These are phyloP conservation scores for Cryptococcus depauperatus DNA, from an alignment of 1,284 basidiomycete genomes.

Conservation along the genomic window DNA sequence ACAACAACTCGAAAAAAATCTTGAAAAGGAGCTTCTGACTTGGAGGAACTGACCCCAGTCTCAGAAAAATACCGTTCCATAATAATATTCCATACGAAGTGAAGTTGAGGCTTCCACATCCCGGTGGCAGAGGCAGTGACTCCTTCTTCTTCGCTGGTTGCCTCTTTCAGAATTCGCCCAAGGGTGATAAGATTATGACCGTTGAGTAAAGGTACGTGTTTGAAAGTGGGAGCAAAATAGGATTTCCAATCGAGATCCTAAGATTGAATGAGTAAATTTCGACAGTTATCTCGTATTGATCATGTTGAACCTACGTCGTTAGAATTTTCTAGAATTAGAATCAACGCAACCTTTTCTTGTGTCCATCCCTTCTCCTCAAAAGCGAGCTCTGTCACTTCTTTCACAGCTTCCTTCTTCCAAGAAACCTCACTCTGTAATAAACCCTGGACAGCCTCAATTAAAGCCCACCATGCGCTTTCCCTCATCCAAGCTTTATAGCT, in stretches of 20 bases:
- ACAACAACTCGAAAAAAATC: constrained; percentile 87
- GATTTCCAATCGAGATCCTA: constrained; percentile 59
- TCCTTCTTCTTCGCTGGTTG: constrained; percentile 36
- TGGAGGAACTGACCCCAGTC: constrained; percentile 40
- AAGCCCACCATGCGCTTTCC: constrained; percentile 84
- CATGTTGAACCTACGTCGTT: constrained; percentile 45
- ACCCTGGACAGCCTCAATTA: constrained; percentile 58
- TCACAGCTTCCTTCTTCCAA: constrained; percentile 66
- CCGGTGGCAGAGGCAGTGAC: constrained; percentile 46
- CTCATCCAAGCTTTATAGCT: constrained; percentile 83
- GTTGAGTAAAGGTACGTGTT: constrained; percentile 59
- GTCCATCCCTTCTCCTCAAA: constrained; percentile 62
- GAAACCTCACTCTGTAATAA: constrained; percentile 54
- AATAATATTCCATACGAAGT: constrained; percentile 84
- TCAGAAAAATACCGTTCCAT: constrained; percentile 60
- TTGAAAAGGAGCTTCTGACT: constrained; percentile 57
- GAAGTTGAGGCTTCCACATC: constrained; percentile 81
- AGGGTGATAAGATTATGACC: constrained; percentile 60
- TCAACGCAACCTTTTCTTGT: constrained; percentile 78
- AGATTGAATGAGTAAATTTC: constrained; percentile 2
- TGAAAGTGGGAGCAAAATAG: constrained; percentile 68
- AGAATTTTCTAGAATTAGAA: constrained; percentile 59
- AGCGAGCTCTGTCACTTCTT: constrained; percentile 51
- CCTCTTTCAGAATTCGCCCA: constrained; percentile 61
- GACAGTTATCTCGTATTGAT: background rate